Conservation (phyloP, 1,284 basidiomycete genomes). For the Cryptococcus maquisensis region DNA sequence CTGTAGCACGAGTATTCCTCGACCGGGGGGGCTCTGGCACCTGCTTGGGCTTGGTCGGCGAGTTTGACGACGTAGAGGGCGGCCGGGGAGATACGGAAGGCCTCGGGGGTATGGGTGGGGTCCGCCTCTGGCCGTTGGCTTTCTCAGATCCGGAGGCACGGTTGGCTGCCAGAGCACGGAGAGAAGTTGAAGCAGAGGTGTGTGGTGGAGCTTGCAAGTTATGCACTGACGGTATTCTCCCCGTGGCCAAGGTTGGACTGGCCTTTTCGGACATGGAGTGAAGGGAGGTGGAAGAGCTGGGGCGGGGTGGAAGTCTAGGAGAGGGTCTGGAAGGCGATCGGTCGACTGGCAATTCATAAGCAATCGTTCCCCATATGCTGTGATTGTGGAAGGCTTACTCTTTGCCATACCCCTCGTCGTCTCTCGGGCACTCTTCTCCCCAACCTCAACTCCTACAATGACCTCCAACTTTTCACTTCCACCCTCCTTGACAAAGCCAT, state of each 20-base stretch:
- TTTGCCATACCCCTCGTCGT: constrained; percentile 23
- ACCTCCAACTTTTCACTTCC: constrained; percentile 7
- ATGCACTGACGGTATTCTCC: constrained; percentile 6
- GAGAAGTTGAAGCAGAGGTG: constrained; percentile 8
- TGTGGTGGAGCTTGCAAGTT: constrained; percentile 7
- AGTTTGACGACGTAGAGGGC: neutral
- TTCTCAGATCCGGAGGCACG: neutral
- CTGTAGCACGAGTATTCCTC: neutral
- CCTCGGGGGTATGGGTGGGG: constrained; percentile 15
- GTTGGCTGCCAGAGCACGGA: constrained; percentile 3
- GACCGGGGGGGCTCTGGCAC: neutral
- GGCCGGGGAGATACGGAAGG: constrained; percentile 3
- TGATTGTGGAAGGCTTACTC: constrained; percentile 9
- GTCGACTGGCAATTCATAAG: neutral
- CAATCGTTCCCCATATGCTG: neutral
- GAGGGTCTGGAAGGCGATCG: neutral
- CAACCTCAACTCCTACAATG: constrained; percentile 17
- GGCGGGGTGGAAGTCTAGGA: constrained; percentile 14
- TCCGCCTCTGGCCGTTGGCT: constrained; percentile 1
- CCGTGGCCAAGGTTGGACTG: constrained; percentile 4
- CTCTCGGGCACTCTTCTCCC: constrained; percentile 15
- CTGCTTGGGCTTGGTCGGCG: neutral
- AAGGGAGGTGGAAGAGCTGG: constrained; percentile 9
- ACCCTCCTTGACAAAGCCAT: constrained; percentile 10
- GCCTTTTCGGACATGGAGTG: constrained; percentile 6